Base-by-base conservation (phyloP, 1,284 basidiomycete genomes). In the Cutaneotrichosporon dermatis region DNA sequence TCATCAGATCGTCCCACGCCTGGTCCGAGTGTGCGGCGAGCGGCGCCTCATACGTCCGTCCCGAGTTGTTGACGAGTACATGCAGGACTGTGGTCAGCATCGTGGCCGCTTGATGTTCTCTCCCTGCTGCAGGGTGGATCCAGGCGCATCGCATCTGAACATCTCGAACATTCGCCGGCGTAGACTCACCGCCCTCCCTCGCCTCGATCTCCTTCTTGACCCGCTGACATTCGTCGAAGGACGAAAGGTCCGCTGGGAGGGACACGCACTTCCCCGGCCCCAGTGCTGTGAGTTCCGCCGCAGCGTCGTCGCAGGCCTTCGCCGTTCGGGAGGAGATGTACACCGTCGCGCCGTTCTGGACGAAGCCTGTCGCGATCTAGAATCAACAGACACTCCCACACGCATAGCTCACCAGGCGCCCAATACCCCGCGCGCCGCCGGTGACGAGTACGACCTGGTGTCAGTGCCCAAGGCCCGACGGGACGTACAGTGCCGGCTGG, bases 191-290 rank as follows among this genome's bases (percentile, higher is more conserved):
- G 39, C 77, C 76, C 72, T 86, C 85, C 66, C 72, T 75, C 46
- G 75, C 73, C 44, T 75, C 66, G 16, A 86, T 66, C 67, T 82
- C 82, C 54, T 75, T 66, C 4, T 81, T 83, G 10, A 86, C 75
- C 55, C 77, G 66, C 45, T 83, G 80, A 36, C 84, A 82, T 50
- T 85, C 83, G 10, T 81, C 79, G 44, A 80, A 70, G 64, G 81
- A 81, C 64, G 83, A 82, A 61, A 87, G 69, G 69, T 87, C 82
- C 0, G 83, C 84, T 0, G 83, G 81, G 39, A 87, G 72, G 2
- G 84, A 68, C 41, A 83, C 70, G 64, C 84, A 86, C 25, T 61
- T 69, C 9, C 85, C 84, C 2, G 81, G 80, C 0, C 84, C 84
- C 36, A 82, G 74, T 16, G 73, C 70, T 61, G 78, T 83, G 54